Evolutionary conservation across 768 basidiomycete species (phyloP).

Genomic region (Porphyrellus cyaneotinctus): DNA sequence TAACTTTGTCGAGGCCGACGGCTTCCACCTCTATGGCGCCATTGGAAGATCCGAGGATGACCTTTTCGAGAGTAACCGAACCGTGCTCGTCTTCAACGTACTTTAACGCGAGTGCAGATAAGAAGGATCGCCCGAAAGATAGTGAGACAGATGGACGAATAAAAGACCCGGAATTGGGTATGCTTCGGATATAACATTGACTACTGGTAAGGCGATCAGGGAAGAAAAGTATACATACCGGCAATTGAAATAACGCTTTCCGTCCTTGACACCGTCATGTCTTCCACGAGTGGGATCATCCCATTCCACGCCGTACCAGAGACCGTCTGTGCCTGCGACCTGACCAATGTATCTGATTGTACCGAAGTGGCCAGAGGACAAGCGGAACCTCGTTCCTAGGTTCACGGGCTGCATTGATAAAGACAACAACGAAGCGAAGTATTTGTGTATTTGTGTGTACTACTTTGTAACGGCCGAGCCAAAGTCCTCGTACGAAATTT

Average conservation of each 20-base stretch:
- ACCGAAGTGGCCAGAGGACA: conserved; percentile 49
- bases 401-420: conserved; percentile 10
- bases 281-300: conserved; percentile 82
- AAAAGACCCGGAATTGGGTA: conserved; percentile 69
- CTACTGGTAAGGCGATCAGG: conserved; percentile 9
- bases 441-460: conserved; percentile 20
- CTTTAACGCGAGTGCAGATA: conserved; percentile 68
- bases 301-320: conserved; percentile 98
- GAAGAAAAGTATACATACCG: conserved; percentile 50
- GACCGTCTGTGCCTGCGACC: conserved; percentile 58
- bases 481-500: too few relatives aligned
- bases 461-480: too few relatives aligned
- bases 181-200: conserved; percentile 36
- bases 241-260: conserved; percentile 73
- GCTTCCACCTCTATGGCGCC: conserved; percentile 85
- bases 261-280: conserved; percentile 81
- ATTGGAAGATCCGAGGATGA: conserved; percentile 76
- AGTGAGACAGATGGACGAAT: conserved; percentile 62
- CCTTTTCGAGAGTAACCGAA: conserved; percentile 50
- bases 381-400: conserved; percentile 51
- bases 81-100: conserved; percentile 68
- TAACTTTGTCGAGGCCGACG: conserved; percentile 75
- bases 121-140: conserved; percentile 64
- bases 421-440: not conserved
- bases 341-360: conserved; percentile 68